Percentiles rank a stretch among this genome's conserved stretches.
Evolutionary conservation across 495 filamentous ascomycete species (phyloP).

Genomic region (Podospora australis): DNA sequence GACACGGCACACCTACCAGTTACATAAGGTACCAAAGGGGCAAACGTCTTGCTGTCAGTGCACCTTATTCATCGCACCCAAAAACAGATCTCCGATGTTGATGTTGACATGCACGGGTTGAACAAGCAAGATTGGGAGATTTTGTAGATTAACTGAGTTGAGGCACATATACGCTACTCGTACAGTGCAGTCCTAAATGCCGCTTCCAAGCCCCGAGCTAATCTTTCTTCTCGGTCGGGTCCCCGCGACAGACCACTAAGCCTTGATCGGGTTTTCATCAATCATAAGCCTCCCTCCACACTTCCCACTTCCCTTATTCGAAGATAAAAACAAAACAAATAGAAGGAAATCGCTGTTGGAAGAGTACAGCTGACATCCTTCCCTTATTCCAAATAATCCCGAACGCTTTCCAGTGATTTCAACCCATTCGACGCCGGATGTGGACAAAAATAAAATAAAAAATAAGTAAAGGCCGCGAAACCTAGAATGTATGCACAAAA

Average conservation of each 20-base stretch:
- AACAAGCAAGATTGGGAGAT: neutral
- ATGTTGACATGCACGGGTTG: neutral
- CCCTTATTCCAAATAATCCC: neutral
- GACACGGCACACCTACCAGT: too few species aligned
- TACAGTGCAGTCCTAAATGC: neutral
- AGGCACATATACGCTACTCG: slow-evolving; percentile 5
- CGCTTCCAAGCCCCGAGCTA: neutral
- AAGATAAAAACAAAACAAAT: neutral
- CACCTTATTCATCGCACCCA: too few species aligned
- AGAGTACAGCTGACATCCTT: neutral
- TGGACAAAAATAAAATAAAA: neutral
- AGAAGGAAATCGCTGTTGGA: neutral
- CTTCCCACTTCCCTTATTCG: neutral
- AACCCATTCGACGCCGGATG: neutral
- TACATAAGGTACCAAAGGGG: too few species aligned
- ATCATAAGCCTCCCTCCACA: neutral
- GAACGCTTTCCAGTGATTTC: neutral
- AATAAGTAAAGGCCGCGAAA: neutral
- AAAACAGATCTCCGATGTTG: too few species aligned
- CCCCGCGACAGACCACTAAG: neutral
- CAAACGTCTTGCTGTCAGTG: too few species aligned
- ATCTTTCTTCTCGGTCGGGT: neutral
- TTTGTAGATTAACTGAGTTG: slow-evolving; percentile 3
- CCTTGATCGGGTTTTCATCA: neutral
- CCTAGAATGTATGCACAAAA: neutral